Evolutionary conservation across 306 rosid genomes (phyloP).

Genomic region (Pterocarpus santalinus): DNA sequence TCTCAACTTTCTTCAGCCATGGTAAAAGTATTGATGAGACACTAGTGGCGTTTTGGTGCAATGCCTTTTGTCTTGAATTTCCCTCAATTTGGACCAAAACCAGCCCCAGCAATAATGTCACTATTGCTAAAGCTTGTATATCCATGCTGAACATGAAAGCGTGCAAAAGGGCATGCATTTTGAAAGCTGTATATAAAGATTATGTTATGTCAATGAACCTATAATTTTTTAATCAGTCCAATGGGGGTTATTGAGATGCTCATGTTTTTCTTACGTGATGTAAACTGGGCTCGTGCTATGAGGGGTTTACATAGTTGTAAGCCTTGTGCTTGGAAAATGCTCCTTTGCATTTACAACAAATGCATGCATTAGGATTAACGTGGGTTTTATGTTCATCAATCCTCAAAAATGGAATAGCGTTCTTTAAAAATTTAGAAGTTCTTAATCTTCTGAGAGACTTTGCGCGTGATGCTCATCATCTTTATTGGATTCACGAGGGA

Average conservation of each 20-base stretch:
- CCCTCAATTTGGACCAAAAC: slow-evolving; percentile 36
- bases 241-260: neutral
- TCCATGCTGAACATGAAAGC: slow-evolving; percentile 20
- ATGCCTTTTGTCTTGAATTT: neutral
- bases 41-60: slow-evolving; percentile 26
- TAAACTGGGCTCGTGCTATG: neutral
- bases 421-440: neutral
- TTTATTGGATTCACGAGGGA: no score
- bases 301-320: neutral
- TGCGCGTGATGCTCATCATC: neutral
- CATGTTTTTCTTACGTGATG: slow-evolving; percentile 60
- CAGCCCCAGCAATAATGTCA: slow-evolving; percentile 23
- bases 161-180: neutral
- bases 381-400: neutral
- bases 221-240: neutral
- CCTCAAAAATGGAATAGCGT: neutral
- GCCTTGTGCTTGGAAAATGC: neutral
- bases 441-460: neutral
- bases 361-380: slow-evolving; percentile 4
- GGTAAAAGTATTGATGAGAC: slow-evolving; percentile 46
- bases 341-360: slow-evolving; percentile 14
- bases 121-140: slow-evolving; percentile 1
- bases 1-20: slow-evolving; percentile 48
- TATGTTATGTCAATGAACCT: neutral
- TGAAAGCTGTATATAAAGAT: neutral